Evolutionary conservation across 768 basidiomycete genomes (phyloP).

Genomic region (Paxillus rubicundulus): DNA sequence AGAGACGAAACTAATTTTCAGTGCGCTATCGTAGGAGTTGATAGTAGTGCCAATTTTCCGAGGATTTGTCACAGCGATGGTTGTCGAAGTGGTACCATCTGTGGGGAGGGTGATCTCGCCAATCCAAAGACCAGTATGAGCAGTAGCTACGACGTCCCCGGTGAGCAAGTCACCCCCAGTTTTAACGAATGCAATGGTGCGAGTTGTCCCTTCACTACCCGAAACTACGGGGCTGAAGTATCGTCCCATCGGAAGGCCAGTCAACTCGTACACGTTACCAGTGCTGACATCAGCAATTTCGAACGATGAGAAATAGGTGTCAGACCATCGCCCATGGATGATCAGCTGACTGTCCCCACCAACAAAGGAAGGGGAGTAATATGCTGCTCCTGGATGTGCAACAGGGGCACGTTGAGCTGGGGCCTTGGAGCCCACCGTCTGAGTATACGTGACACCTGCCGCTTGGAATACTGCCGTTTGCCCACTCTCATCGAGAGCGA

Average conservation of each 20-base stretch:
- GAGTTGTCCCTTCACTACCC: slow-evolving; percentile 35
- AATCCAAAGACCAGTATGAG: slow-evolving; percentile 60
- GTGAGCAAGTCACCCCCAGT: slow-evolving; percentile 57
- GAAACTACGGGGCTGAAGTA: slow-evolving; percentile 62
- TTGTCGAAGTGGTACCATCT: slow-evolving; percentile 14
- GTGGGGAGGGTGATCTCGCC: slow-evolving; percentile 54
- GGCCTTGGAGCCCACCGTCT: slow-evolving; percentile 24
- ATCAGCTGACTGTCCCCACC: slow-evolving; percentile 42
- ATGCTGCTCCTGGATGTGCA: slow-evolving; percentile 45
- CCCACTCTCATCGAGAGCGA: slow-evolving; percentile 56
- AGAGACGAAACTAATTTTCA: slow-evolving; percentile 58
- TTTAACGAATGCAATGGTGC: slow-evolving; percentile 64
- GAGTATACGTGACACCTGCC: slow-evolving; percentile 44
- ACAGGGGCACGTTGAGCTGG: slow-evolving; percentile 44
- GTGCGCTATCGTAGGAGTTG: slow-evolving; percentile 34
- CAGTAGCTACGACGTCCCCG: slow-evolving; percentile 64
- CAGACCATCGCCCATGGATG: slow-evolving; percentile 69
- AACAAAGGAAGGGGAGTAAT: slow-evolving; percentile 66
- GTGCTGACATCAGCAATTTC: slow-evolving; percentile 57
- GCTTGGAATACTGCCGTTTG: slow-evolving; percentile 60
- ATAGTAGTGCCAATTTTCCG: slow-evolving; percentile 54
- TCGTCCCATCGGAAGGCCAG: slow-evolving; percentile 60
- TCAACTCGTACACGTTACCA: slow-evolving; percentile 45
- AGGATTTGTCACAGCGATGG: slow-evolving; percentile 45
- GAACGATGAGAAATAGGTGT: slow-evolving; percentile 57